phyloP scores from a whole-genome alignment of 768 basidiomycete species.

The Scleroderma citrinum region DNA sequence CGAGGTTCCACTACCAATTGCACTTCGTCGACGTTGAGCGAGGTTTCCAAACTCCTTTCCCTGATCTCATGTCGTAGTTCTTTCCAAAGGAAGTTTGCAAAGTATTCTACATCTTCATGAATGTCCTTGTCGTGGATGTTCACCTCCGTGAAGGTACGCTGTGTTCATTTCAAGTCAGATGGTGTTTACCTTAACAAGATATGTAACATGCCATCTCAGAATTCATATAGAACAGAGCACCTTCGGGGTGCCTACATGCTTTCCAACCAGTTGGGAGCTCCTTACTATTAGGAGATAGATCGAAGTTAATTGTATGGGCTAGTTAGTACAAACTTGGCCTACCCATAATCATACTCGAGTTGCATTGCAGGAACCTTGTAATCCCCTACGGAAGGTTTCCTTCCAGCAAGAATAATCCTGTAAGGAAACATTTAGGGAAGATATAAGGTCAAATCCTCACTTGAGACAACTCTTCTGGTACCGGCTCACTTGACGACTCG shows the following conservation, averaged over 20 bases:
- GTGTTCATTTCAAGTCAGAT: conserved; percentile 4
- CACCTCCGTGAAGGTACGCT: conserved; percentile 53
- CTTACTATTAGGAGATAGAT: conserved; percentile 3
- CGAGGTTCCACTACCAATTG: conserved; percentile 44
- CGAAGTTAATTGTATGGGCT: neutral
- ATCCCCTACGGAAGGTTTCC: neutral
- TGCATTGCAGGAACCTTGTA: conserved; percentile 13
- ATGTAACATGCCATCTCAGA: conserved; percentile 32
- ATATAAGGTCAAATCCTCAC: neutral
- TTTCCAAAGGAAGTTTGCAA: conserved; percentile 16
- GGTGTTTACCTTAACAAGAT: neutral
- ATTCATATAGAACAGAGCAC: conserved; percentile 52
- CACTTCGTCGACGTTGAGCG: conserved; percentile 25
- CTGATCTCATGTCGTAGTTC: conserved; percentile 15
- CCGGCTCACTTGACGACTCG: conserved; percentile 6
- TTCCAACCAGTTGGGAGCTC: conserved; percentile 36
- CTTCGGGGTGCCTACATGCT: conserved; percentile 51
- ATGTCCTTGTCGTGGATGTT: conserved; percentile 39
- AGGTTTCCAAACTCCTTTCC: conserved; percentile 9
- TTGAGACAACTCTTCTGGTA: conserved; percentile 3
- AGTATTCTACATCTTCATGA: conserved; percentile 30
- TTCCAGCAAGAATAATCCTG: too few species aligned
- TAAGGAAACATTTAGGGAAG: too few species aligned
- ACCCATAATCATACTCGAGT: conserved; percentile 9
- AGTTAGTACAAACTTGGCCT: neutral